phyloP scores from a whole-genome alignment of 2,329 filamentous ascomycete species.

The Alternaria consortialis region DNA sequence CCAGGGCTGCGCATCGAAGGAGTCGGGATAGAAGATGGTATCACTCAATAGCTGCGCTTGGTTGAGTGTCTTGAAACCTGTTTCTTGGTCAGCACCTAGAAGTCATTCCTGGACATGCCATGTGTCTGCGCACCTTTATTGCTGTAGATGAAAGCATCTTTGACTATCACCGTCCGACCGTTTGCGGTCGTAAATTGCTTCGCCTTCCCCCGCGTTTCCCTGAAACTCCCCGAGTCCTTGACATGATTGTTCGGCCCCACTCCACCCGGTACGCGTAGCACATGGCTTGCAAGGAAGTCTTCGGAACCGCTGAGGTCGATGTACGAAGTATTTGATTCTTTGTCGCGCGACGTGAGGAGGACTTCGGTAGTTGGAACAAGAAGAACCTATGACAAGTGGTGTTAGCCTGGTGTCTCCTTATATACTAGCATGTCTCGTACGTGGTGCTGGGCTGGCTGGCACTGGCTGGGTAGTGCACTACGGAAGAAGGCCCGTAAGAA shows the following conservation, averaged over 20 bases:
- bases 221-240: slow-evolving; percentile 66
- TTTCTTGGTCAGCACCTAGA: slow-evolving; percentile 23
- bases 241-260: slow-evolving; percentile 57
- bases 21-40: slow-evolving; percentile 85
- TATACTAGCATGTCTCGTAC: slow-evolving; percentile 52
- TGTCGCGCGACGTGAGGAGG: slow-evolving; percentile 85
- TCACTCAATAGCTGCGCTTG: slow-evolving; percentile 89
- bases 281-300: slow-evolving; percentile 96
- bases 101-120: background rate
- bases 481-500: slow-evolving; percentile 99
- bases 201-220: slow-evolving; percentile 90
- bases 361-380: slow-evolving; percentile 94
- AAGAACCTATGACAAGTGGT: slow-evolving; percentile 65
- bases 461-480: slow-evolving; percentile 91
- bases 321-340: slow-evolving; percentile 79
- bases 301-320: slow-evolving; percentile 86
- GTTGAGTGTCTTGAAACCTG: slow-evolving; percentile 89
- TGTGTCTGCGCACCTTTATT: slow-evolving; percentile 77
- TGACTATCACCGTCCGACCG: slow-evolving; percentile 90
- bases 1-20: slow-evolving; percentile 91
- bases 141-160: slow-evolving; percentile 90
- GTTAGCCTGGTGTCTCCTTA: slow-evolving; percentile 8
- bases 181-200: slow-evolving; percentile 95
- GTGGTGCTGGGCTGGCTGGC: slow-evolving; percentile 88
- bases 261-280: slow-evolving; percentile 77